Percentiles rank a stretch among this genome's conserved stretches.
These are phyloP conservation scores for Pseudocercospora pini-densiflorae DNA, from an alignment of 2,329 filamentous ascomycete species.

Conservation along the genomic window DNA sequence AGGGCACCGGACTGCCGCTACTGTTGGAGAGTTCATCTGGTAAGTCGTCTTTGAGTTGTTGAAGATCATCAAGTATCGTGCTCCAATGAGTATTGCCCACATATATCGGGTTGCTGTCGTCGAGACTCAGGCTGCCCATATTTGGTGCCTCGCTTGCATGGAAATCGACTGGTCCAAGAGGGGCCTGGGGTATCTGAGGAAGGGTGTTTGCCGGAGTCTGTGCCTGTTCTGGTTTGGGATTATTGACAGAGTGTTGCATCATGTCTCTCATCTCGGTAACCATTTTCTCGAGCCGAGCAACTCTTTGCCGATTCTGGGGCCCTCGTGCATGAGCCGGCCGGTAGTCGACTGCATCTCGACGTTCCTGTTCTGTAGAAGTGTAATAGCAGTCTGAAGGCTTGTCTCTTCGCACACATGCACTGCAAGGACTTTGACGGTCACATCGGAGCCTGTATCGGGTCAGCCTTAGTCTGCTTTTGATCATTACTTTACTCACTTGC, in stretches of 20 bases:
- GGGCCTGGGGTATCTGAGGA: neutral
- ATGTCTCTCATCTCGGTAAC: conserved; percentile 6
- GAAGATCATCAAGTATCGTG: conserved; percentile 8
- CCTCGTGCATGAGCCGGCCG: neutral
- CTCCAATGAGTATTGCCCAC: conserved; percentile 12
- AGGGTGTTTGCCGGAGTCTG: neutral
- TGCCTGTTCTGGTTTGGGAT: neutral
- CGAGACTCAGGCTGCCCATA: conserved; percentile 4
- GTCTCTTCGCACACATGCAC: conserved; percentile 7
- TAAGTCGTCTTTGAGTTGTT: conserved; percentile 11
- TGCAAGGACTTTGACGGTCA: conserved; percentile 11
- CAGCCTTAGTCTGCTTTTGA: neutral
- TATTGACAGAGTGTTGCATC: neutral
- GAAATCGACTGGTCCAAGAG: neutral
- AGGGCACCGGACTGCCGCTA: neutral
- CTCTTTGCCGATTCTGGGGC: neutral
- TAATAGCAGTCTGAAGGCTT: neutral
- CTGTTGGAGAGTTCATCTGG: neutral
- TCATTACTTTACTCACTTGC: neutral
- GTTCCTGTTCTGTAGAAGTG: neutral
- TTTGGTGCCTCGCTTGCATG: neutral
- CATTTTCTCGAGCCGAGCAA: conserved; percentile 3
- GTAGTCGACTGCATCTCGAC: conserved; percentile 2
- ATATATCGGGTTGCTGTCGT: neutral
- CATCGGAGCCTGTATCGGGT: conserved; percentile 8